Percentiles rank a stretch among this genome's conserved stretches.
These are phyloP conservation scores for Colletotrichum ledebouriae DNA, from an alignment of 2,329 filamentous ascomycete genomes.

Conservation along the genomic window DNA sequence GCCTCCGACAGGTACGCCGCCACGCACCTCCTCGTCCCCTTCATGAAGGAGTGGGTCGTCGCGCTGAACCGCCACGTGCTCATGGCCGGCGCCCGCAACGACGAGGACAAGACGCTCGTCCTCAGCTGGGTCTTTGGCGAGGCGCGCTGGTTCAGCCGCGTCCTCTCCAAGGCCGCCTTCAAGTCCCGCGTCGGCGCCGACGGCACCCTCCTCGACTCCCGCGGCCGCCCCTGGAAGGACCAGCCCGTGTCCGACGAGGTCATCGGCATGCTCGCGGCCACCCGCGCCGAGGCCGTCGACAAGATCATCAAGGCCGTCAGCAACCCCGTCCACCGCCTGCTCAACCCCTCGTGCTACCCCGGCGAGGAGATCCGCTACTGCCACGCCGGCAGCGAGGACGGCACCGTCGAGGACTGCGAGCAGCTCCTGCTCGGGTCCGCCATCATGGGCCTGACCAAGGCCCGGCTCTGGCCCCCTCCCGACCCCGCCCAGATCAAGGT, in stretches of 20 bases:
- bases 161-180: constrained; percentile 35
- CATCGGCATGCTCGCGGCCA: constrained; percentile 33
- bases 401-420: constrained; percentile 39
- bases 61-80: constrained; percentile 41
- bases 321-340: constrained; percentile 40
- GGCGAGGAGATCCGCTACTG: constrained; percentile 38
- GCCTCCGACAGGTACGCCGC: constrained; percentile 39
- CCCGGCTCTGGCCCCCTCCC: constrained; percentile 32
- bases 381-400: constrained; percentile 38
- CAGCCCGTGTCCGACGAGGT: constrained; percentile 38
- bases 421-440: constrained; percentile 40
- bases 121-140: constrained; percentile 40
- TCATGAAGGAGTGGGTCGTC: constrained; percentile 40
- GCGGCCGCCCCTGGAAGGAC: constrained; percentile 32
- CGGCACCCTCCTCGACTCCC: constrained; percentile 34
- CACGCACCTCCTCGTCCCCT: constrained; percentile 39
- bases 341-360: constrained; percentile 39
- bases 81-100: constrained; percentile 40
- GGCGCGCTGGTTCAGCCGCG: constrained; percentile 40
- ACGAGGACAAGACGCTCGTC: constrained; percentile 41
- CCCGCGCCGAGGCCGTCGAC: constrained; percentile 39
- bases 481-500: constrained; percentile 38
- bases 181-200: constrained; percentile 38
- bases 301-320: constrained; percentile 41
- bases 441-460: constrained; percentile 40